These are phyloP conservation scores for Neurospora sp. DNA, from an alignment of 495 filamentous ascomycete genomes.

Conservation along the genomic window DNA sequence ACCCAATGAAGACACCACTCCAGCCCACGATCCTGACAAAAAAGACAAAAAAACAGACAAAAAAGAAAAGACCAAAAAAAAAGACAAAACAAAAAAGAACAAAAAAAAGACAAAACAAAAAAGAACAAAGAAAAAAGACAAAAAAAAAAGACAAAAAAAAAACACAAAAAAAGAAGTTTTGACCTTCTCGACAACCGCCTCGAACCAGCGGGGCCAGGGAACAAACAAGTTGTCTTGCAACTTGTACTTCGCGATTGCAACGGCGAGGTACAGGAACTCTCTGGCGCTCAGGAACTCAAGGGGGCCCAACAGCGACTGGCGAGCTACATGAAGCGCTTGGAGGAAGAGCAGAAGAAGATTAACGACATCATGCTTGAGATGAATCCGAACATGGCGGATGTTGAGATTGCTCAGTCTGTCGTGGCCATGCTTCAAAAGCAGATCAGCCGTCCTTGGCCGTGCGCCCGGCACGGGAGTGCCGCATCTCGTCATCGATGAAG, in stretches of 20 bases:
- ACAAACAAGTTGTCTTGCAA: not conserved
- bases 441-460: too few species aligned
- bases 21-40: not conserved
- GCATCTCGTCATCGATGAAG: constrained; percentile 14
- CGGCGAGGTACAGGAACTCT: too few species aligned
- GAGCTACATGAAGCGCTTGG: constrained; percentile 27
- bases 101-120: too few species aligned
- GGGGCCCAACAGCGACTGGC: constrained; percentile 6
- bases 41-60: not conserved
- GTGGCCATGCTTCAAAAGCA: too few species aligned
- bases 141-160: too few species aligned
- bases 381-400: constrained; percentile 37
- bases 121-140: too few species aligned
- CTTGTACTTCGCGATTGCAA: too few species aligned
- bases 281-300: too few species aligned
- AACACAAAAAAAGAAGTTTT: not conserved
- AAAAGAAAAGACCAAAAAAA: not conserved
- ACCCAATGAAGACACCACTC: constrained; percentile 85
- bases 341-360: constrained; percentile 52
- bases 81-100: too few species aligned
- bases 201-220: not conserved
- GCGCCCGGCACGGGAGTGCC: constrained; percentile 7
- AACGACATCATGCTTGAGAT: constrained; percentile 58
- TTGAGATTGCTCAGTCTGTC: too few species aligned
- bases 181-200: not conserved